Conservation (phyloP, 257 asterid species). For the Solanum sparsipilum region DNA sequence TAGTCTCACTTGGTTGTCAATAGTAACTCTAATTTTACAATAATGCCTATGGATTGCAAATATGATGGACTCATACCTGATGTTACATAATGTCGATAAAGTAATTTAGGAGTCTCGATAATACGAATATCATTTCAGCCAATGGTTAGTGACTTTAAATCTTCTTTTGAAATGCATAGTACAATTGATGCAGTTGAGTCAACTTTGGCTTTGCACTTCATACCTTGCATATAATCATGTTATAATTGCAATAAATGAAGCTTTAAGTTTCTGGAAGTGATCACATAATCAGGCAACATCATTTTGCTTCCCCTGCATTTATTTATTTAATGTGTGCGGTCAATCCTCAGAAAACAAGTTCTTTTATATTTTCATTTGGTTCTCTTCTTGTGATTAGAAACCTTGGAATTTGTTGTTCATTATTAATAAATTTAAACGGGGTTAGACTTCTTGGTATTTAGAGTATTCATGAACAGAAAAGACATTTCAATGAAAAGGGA, state of each 20-base stretch:
- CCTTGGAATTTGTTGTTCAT: not conserved
- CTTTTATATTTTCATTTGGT: not conserved
- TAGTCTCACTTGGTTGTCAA: conserved; percentile 1
- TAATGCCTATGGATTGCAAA: not conserved
- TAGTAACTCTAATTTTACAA: not conserved
- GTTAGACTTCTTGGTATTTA: not conserved
- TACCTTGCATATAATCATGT: not conserved
- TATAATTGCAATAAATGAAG: not conserved
- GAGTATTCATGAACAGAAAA: not conserved
- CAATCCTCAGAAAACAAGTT: not conserved
- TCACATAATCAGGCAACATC: not conserved
- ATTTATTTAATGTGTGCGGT: not conserved
- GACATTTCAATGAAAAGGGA: not conserved
- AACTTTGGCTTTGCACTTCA: not conserved
- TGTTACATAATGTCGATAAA: not conserved
- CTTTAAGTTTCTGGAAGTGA: not conserved
- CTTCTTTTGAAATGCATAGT: not conserved
- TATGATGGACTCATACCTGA: not conserved
- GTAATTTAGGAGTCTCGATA: not conserved
- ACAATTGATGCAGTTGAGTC: not conserved
- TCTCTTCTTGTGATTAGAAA: not conserved
- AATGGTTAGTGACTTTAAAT: not conserved
- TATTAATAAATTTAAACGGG: not conserved
- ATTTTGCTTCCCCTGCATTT: not conserved
- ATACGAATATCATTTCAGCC: not conserved